Evolutionary conservation across 2,329 filamentous ascomycete genomes (phyloP), one percentile per base, ranked within the genome.

Genomic region (Furcasterigmium furcatum): DNA sequence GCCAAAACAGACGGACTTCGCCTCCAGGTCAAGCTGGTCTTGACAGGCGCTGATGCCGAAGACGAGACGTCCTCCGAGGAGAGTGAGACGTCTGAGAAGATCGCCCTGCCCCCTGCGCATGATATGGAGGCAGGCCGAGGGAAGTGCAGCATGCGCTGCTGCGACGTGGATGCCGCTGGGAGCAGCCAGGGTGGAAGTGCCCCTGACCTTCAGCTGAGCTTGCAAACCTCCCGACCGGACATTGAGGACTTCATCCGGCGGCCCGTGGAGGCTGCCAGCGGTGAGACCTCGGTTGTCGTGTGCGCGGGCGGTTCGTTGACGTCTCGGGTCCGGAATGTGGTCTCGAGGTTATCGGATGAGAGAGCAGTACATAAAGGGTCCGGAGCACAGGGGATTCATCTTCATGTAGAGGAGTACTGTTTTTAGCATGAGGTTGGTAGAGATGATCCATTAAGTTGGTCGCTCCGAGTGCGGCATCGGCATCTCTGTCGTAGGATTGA

Each of bases 291-390:
- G 1, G 73, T 84, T 0, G 73, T 80, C 0, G 80, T 82, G 0
- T 84, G 80, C 49, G 80, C 79, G 12, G 80, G 80, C 2, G 71
- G 71, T 42, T 74, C 74, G 40, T 62, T 84, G 21, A 77, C 80
- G 2, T 66, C 76, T 3, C 64, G 64, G 38, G 73, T 77, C 12
- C 67, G 80, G 46, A 83, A 79, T 51, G 74, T 68, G 46, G 78
- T 84, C 3, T 73, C 75, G 3, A 64, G 61, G 29, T 50, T 84
- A 49, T 81, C 77, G 44, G 79, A 84, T 54, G 80, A 84, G 62
- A 64, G 80, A 35, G 80, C 75, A 1, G 80, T 84, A 16, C 80
- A 84, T 56, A 84, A 84, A 58, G 80, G 80, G 6, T 82, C 79
- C 0, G 80, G 78, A 1, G 80, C 80, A 0, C 80, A 84, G 56